phyloP scores from a whole-genome alignment of 148 eudicot species.

The Dysphania ambrosioides region DNA sequence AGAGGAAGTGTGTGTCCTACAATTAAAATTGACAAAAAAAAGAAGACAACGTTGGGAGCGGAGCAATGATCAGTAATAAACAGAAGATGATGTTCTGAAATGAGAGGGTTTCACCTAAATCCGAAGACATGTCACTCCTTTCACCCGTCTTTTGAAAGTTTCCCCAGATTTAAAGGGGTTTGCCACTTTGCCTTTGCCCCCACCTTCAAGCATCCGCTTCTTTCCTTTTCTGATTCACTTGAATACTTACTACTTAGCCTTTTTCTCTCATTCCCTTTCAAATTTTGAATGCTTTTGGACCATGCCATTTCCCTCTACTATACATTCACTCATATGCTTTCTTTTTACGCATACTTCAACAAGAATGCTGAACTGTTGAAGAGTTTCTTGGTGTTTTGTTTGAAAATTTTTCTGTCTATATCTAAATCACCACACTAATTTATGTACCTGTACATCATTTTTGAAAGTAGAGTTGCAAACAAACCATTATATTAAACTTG shows the following conservation, averaged over 20 bases:
- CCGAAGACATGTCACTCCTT: slow-evolving; percentile 24
- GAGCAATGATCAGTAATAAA: background rate
- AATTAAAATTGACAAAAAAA: background rate
- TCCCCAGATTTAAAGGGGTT: slow-evolving; percentile 1
- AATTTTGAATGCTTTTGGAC: slow-evolving; percentile 26
- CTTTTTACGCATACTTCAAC: background rate
- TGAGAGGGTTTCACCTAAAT: slow-evolving; percentile 17
- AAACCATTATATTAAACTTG: no score
- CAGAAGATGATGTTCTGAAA: slow-evolving; percentile 9
- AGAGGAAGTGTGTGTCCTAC: slow-evolving; percentile 1
- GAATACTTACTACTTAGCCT: no score
- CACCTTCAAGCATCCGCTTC: background rate
- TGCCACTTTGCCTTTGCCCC: no score
- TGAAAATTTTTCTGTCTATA: no score
- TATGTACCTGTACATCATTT: no score
- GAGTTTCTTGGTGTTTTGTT: no score
- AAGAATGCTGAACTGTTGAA: background rate
- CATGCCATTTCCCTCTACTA: background rate
- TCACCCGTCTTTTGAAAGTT: slow-evolving; percentile 22
- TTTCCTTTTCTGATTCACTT: no score
- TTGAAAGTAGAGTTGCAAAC: no score
- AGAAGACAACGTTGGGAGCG: background rate
- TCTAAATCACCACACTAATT: no score
- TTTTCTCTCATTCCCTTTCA: slow-evolving; percentile 13
- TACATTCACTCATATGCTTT: background rate